Base-by-base conservation (phyloP, 2,329 filamentous ascomycete species). In the Ceratocystis colombiana region DNA sequence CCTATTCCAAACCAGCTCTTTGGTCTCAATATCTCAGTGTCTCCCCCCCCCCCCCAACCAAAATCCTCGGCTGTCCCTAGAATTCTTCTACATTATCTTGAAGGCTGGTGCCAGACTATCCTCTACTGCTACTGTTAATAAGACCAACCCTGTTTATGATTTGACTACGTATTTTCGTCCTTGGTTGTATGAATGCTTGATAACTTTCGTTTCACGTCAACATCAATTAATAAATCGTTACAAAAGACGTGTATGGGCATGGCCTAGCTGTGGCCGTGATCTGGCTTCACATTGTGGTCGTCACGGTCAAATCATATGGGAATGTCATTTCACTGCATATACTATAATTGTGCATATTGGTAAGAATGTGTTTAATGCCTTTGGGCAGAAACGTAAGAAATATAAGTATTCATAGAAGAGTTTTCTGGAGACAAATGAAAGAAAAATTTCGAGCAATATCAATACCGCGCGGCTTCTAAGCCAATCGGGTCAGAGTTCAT, bases 121-220 rank as follows among this genome's bases (percentile, higher is more conserved):
- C 48, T 17, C 2, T 53, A 53, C 48, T 25, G 48, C 48, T 53
- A 53, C 48, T 53, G 48, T 53, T 53, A 53, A 53, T 53, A 53
- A 41, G 48, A 25, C 25, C 10, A 10, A 5, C 25, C 20, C 5
- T 53, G 48, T 53, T 53, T 15, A 53, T 53, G 20, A 53, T 22
- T 12, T 25, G 20, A 53, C 20, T 25, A 25, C 48, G 22, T 12
- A 53, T 28, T 15, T 4, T 28, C 15, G 48, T 25, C 17, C 3
- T 28, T 28, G 3, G 8, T 53, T 28, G 48, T 53, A 15, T 15
- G 8, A 41, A 12, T 41, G 10, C 33, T 15, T 41, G 37, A 41
- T 12, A 5, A 41, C 10, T 12, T 15, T 2, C 3, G 37, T 15
- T 10, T 41, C 3, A 12, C 8, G 8, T 41, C 10, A 12, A 41